phyloP scores from a whole-genome alignment of 1,284 basidiomycete genomes.

The Papiliotrema nemorosa region DNA sequence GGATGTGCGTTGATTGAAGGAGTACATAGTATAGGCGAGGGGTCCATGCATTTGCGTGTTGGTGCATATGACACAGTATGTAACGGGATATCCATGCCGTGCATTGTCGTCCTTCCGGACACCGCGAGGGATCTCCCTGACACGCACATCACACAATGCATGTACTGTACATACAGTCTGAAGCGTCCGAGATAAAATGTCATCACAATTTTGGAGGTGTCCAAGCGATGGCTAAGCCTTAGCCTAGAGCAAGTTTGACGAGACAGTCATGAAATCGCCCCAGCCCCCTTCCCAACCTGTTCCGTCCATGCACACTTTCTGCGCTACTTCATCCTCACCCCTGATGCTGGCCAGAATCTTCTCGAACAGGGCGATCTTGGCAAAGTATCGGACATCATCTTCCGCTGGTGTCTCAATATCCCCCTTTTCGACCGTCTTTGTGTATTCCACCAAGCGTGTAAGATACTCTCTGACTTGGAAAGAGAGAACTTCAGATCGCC shows the following conservation, averaged over 20 bases:
- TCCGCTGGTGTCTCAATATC: conserved; percentile 24
- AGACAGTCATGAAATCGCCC: conserved; percentile 23
- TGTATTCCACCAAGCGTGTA: conserved; percentile 13
- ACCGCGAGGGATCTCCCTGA: too few relatives aligned
- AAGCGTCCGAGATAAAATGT: too few relatives aligned
- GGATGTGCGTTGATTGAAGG: too few relatives aligned
- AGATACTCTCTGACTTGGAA: conserved; percentile 11
- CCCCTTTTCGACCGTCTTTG: conserved; percentile 13
- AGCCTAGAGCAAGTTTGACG: conserved; percentile 23
- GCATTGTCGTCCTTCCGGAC: too few relatives aligned
- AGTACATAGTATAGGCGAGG: too few relatives aligned
- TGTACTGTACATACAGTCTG: too few relatives aligned
- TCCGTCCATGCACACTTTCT: conserved; percentile 15
- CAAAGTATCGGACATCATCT: conserved; percentile 17
- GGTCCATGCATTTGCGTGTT: too few relatives aligned
- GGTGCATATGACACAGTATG: too few relatives aligned
- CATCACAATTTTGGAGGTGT: too few relatives aligned
- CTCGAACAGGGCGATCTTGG: conserved; percentile 26
- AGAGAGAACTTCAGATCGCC: neutral
- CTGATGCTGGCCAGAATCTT: conserved; percentile 19
- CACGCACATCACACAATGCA: too few relatives aligned
- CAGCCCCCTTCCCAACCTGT: conserved; percentile 33
- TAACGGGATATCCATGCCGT: too few relatives aligned
- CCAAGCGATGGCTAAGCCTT: too few relatives aligned
- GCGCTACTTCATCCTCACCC: conserved; percentile 12